Evolutionary conservation across 2,329 filamentous ascomycete genomes (phyloP).

Genomic region (Penicillium janthinellum): DNA sequence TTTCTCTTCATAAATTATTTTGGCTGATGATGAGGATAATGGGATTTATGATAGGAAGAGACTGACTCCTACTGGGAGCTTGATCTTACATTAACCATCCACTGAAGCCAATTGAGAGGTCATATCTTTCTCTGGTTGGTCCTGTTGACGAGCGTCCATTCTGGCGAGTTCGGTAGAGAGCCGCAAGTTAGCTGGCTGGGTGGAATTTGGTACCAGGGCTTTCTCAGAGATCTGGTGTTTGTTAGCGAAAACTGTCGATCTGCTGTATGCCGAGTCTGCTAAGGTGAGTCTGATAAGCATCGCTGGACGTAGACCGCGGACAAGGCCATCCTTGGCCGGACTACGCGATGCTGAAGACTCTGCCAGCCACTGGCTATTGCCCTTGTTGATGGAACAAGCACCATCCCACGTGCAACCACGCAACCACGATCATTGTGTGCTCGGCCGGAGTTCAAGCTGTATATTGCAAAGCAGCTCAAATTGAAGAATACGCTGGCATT

Average conservation of each 20-base stretch:
- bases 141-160: background rate
- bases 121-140: conserved; percentile 12
- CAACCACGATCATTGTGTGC: background rate
- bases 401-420: background rate
- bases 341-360: too few relatives aligned
- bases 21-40: conserved; percentile 49
- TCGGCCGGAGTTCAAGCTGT: background rate
- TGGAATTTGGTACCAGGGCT: background rate
- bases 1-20: conserved; percentile 24
- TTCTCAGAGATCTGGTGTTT: background rate
- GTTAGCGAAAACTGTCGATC: background rate
- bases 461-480: background rate
- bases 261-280: background rate
- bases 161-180: background rate
- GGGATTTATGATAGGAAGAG: conserved; percentile 53
- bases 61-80: conserved; percentile 45
- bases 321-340: background rate
- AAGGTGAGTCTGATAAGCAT: background rate
- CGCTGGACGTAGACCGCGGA: background rate
- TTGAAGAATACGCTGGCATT: background rate
- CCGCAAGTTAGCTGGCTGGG: background rate
- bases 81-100: conserved; percentile 46
- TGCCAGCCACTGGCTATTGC: background rate
- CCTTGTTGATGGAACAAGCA: background rate
- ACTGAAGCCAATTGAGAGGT: conserved; percentile 40